Evolutionary conservation across 2,329 filamentous ascomycete genomes (phyloP), one percentile per base, ranked within the genome.

Genomic region (Nannizzia gypsea): DNA sequence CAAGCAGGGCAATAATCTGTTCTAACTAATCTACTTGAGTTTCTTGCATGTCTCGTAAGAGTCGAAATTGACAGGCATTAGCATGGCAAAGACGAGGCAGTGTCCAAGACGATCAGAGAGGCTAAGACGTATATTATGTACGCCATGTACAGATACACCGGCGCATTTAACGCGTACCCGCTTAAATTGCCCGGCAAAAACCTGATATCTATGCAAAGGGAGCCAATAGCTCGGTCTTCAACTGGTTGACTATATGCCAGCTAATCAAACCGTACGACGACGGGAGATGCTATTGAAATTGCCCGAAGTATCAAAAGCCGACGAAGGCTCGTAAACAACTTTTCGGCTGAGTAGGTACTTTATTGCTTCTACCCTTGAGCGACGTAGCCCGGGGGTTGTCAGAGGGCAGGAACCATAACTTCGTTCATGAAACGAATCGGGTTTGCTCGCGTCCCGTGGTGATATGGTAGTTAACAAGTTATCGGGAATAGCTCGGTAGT

Each of bases 281-380:
- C 28, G n/a, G n/a, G 26, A n/a, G 26, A 31, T 34, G 26, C n/a
- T 34, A 28, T 24, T 9, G 15, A 9, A 20, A 31, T 36, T n/a
- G 26, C n/a, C n/a, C 24, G 26, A 54, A 28, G 13, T 54, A 50
- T 54, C 50, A 54, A 54, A 54, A n/a, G 50, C 50, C 50, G 50
- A 54, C 50, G 24, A 31, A 11, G 3, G 42, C 5, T 20, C 6
- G 42, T 46, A 46, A 8, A 46, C 20, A 50, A 15, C n/a, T n/a
- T n/a, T n/a, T 13, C 9, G 3, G 20, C 11, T 13, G 6, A 54
- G 26, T 9, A 36, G 26, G 8, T 54, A 9, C 50, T 54, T 34
- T 15, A 28, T 46, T 36, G 31, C 9, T 11, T 50, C 26, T 50
- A 28, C 44, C 44, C 26, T 50, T 11, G 5, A 46, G 26, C 44